Base-by-base conservation (phyloP, 345 rosid species). In the Clarkia xantiana region DNA sequence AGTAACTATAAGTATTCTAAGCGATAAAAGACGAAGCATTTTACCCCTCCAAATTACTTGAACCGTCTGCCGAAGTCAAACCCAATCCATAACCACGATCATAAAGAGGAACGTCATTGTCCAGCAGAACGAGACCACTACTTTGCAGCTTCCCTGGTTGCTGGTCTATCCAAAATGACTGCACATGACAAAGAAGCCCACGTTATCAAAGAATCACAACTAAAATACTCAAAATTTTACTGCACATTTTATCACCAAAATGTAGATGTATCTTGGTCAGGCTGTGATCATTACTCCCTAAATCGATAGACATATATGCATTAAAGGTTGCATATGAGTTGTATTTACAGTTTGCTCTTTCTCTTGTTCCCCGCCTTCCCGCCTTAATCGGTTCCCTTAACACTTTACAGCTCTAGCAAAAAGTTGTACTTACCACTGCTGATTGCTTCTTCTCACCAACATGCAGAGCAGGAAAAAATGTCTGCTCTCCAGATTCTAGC, bases 81-180 rank as follows among this genome's bases (percentile, higher is more conserved):
- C 96, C 94, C 54, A 80, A 51, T 17, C 82, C 59, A 66, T 64
- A 84, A 61, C 81, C 86, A 66, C 99, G 99, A 56, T 93, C 86
- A 78, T 93, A 93, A 54, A 80, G 82, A 39, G 96, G 99, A 45
- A 78, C 80, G 63, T 64, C 67, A 60, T 73, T 52, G 56, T 84
- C 82, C 23, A 68, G 60, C 8, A 78, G 65, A 66, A 66, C 54
- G 14, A 67, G 57, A 16, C 46, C 75, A 53, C 58, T 59, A 40
- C 46, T 63, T 42, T 58, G 63, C 54, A 36, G 52, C 57, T 58
- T 71, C 54, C 63, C 65, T 23, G 80, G 67, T 76, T 71, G 76
- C 51, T 64, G 70, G 68, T 86, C 99, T 42, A 93, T 72, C 94
- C 94, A 82, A 57, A 76, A 91, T 41, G 95, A 80, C 99, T 87